Evolutionary conservation across 2,329 filamentous ascomycete species (phyloP).

Genomic region (Pseudogymnoascus sp.): DNA sequence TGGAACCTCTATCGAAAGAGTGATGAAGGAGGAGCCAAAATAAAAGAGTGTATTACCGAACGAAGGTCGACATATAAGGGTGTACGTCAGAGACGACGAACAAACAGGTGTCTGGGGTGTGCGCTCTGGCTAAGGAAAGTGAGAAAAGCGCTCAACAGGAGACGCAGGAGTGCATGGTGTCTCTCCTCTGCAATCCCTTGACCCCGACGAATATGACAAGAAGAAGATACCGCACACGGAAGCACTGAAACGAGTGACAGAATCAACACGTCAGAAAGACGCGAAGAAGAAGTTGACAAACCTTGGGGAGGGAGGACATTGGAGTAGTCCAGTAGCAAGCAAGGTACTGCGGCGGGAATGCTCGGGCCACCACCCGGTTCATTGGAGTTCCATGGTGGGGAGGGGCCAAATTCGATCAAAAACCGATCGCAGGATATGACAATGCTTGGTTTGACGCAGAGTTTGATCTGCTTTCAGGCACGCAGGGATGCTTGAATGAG

Average conservation of each 20-base stretch:
- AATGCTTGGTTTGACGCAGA: background rate
- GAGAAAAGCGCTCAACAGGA: constrained; percentile 1
- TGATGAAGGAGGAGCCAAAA: constrained; percentile 4
- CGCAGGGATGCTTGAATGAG: background rate
- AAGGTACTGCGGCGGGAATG: background rate
- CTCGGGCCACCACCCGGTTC: constrained; percentile 1
- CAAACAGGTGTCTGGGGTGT: background rate
- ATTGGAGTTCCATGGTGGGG: background rate
- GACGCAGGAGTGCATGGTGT: constrained; percentile 6
- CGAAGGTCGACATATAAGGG: background rate
- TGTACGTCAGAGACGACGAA: constrained; percentile 5
- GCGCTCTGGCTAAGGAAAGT: background rate
- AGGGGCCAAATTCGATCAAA: constrained; percentile 6
- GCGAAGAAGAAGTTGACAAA: constrained; percentile 5
- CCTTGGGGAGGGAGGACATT: background rate
- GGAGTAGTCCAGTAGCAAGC: background rate
- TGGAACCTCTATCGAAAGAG: constrained; percentile 7
- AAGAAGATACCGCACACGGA: constrained; percentile 1
- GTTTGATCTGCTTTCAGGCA: constrained; percentile 10
- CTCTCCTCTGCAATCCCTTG: background rate
- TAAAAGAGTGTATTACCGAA: constrained; percentile 9
- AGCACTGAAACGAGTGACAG: constrained; percentile 6
- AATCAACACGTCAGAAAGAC: constrained; percentile 6
- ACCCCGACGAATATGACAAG: background rate
- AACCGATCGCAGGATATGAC: constrained; percentile 3